Conservation (phyloP, 176 grass and related monocot species). For the Panicum miliaceum region DNA sequence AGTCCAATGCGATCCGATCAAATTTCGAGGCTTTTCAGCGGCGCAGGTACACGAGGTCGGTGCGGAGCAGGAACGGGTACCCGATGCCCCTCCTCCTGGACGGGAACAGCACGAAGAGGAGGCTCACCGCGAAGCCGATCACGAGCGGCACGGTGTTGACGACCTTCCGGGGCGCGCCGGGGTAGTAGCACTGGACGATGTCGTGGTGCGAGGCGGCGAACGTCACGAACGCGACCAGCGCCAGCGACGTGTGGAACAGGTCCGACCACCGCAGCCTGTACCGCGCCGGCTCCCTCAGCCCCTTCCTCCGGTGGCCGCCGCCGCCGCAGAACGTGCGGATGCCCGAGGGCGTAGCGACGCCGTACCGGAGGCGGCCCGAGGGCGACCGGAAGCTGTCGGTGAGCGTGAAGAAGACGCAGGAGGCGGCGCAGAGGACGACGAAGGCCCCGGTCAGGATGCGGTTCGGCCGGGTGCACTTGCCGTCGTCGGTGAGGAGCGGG, state of each 20-base stretch:
- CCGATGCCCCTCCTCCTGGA: slow-evolving; percentile 82
- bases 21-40: slow-evolving; percentile 37
- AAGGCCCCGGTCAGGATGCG: slow-evolving; percentile 53
- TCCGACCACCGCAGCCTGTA: slow-evolving; percentile 79
- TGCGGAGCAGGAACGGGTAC: slow-evolving; percentile 77
- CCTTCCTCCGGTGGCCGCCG: slow-evolving; percentile 31
- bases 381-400: slow-evolving; percentile 85
- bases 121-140: slow-evolving; percentile 78
- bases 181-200: slow-evolving; percentile 78
- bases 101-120: slow-evolving; percentile 85
- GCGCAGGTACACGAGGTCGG: slow-evolving; percentile 62
- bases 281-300: slow-evolving; percentile 44
- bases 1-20: not conserved
- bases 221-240: slow-evolving; percentile 71
- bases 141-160: slow-evolving; percentile 75
- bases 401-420: slow-evolving; percentile 93
- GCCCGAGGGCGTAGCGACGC: slow-evolving; percentile 57
- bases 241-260: slow-evolving; percentile 69
- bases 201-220: slow-evolving; percentile 80
- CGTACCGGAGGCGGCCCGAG: slow-evolving; percentile 67
- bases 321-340: slow-evolving; percentile 72
- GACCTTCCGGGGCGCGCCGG: slow-evolving; percentile 64
- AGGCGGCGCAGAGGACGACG: slow-evolving; percentile 63
- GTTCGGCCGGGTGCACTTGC: slow-evolving; percentile 55
- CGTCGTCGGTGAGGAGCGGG: slow-evolving; percentile 80